Percentiles rank a stretch among this genome's conserved stretches.
These are phyloP conservation scores for Sarcomyxa edulis DNA, from an alignment of 768 basidiomycete species.

Conservation along the genomic window DNA sequence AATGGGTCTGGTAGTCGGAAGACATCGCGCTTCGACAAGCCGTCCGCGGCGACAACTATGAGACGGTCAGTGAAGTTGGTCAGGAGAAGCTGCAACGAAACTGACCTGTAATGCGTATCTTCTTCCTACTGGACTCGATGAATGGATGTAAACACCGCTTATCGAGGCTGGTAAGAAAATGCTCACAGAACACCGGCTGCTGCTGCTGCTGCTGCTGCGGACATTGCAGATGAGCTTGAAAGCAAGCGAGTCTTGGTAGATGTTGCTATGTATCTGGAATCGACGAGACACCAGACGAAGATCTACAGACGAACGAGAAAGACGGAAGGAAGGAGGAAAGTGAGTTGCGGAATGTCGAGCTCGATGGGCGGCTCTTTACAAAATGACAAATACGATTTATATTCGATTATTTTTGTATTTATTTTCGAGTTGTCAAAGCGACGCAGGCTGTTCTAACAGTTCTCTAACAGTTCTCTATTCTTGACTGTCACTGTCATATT, in stretches of 20 bases:
- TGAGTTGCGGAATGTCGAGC: too few species aligned
- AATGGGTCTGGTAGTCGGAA: conserved; percentile 97
- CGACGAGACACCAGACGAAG: neutral
- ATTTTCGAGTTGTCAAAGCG: too few species aligned
- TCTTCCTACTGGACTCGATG: conserved; percentile 59
- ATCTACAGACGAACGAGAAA: neutral
- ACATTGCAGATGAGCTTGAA: conserved; percentile 1
- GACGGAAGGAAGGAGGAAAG: neutral
- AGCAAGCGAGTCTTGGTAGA: neutral
- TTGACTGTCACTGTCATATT: too few species aligned
- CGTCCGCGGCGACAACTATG: conserved; percentile 92
- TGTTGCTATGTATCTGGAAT: too few species aligned
- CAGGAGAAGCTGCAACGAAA: conserved; percentile 1
- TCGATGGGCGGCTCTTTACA: too few species aligned
- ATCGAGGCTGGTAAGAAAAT: conserved; percentile 2
- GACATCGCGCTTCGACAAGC: conserved; percentile 89
- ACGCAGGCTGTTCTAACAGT: too few species aligned
- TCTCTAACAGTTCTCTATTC: too few species aligned
- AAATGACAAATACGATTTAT: too few species aligned
- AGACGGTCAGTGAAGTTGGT: conserved; percentile 7
- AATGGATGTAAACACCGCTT: neutral
- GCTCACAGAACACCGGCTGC: conserved; percentile 42
- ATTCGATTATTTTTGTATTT: too few species aligned
- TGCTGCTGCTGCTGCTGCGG: too few species aligned
- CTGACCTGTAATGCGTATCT: conserved; percentile 75